A percentile compares a stretch with the other conserved stretches of the same genome.
Conservation (phyloP, 1,284 basidiomycete genomes). For the Sanguinoderma infundibulare region DNA sequence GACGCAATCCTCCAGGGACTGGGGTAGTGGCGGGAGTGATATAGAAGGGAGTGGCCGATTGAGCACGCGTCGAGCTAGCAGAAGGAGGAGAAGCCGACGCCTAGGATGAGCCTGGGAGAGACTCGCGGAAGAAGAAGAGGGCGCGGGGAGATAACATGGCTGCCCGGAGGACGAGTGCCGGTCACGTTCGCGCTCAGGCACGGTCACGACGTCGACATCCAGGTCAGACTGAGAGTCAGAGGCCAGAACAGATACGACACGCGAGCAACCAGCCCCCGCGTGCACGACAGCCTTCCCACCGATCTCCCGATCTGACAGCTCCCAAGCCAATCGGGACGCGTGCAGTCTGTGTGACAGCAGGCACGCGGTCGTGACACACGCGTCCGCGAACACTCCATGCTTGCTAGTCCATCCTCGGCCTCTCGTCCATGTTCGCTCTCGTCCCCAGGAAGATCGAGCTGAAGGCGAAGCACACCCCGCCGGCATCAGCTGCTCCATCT, state of each 20-base stretch:
- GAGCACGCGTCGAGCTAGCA: neutral
- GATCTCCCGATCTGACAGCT: neutral
- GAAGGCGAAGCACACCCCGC: too few species aligned
- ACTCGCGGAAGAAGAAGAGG: neutral
- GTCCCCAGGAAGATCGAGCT: conserved; percentile 34
- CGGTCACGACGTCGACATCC: too few species aligned
- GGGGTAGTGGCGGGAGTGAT: too few species aligned
- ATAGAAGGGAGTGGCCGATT: too few species aligned
- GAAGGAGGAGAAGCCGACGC: neutral
- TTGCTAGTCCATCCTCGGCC: neutral
- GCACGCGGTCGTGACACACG: neutral
- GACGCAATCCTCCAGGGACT: neutral
- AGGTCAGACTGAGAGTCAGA: neutral
- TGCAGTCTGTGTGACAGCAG: neutral
- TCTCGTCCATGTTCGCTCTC: conserved; percentile 31
- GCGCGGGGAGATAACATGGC: neutral
- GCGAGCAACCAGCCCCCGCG: too few species aligned
- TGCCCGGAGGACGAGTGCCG: neutral
- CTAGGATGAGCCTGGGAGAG: neutral
- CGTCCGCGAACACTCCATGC: neutral
- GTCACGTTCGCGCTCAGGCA: neutral
- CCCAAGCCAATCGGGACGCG: neutral
- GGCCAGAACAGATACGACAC: too few species aligned
- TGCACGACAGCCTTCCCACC: neutral
- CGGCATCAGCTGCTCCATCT: too few species aligned